phyloP scores from a whole-genome alignment of 129 eudicot genomes.

The Saposhnikovia divaricata region DNA sequence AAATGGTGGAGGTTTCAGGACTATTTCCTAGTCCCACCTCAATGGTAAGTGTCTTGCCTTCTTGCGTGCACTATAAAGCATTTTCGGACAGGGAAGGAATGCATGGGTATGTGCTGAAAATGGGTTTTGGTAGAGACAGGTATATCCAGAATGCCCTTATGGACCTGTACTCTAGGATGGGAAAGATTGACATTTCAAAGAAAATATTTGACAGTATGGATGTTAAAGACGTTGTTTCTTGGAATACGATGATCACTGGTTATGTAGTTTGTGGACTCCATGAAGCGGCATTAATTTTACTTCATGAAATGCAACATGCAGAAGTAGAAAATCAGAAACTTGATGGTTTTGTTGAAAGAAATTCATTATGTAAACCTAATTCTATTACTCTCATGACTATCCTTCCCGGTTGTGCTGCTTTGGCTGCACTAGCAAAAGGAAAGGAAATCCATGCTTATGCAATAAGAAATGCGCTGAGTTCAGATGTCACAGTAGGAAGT shows the following conservation, averaged over 20 bases:
- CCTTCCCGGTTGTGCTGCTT: conserved; percentile 16
- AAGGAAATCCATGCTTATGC: conserved; percentile 16
- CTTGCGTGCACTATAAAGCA: conserved; percentile 10
- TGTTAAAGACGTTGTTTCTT: conserved; percentile 8
- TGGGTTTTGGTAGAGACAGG: conserved; percentile 14
- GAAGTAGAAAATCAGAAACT: conserved; percentile 7
- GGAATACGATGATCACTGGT: conserved; percentile 15
- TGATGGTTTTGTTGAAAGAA: conserved; percentile 7
- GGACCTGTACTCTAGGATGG: conserved; percentile 17
- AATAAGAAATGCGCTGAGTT: conserved; percentile 5
- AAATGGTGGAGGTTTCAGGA: conserved; percentile 10
- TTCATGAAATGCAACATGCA: conserved; percentile 5
- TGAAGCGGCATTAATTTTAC: conserved; percentile 5
- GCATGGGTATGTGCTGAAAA: conserved; percentile 14
- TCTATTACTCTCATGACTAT: conserved; percentile 11
- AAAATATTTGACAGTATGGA: conserved; percentile 8
- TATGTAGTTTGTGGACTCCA: conserved; percentile 7
- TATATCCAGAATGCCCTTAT: conserved; percentile 12
- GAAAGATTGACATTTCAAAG: neutral
- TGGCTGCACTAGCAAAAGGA: conserved; percentile 16
- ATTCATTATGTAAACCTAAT: neutral
- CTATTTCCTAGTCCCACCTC: conserved; percentile 11
- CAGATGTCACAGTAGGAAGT: conserved; percentile 16
- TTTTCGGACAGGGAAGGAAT: conserved; percentile 10
- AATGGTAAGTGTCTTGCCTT: conserved; percentile 14